Base-by-base conservation (phyloP, 345 rosid genomes). In the Bruguiera gymnorhiza region DNA sequence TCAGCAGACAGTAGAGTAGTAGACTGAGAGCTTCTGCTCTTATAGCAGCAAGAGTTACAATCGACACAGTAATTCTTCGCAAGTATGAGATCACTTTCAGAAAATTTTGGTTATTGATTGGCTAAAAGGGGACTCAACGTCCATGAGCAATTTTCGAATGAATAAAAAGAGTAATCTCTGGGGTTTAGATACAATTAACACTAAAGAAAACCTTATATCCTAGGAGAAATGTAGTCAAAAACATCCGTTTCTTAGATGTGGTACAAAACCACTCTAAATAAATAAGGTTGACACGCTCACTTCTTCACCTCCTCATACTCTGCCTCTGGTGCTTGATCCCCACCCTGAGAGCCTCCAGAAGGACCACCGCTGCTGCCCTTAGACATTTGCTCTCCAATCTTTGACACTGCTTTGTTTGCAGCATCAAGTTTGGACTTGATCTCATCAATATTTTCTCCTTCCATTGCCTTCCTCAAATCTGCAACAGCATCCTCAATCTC, bases 251-350 rank as follows among this genome's bases (percentile, higher is more conserved):
- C 48, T 21, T 18, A 18, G 30, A 62, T 30, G 56, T 32, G 58
- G 18, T 31, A 50, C 13, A 19, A 19, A n/a, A 11, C 37, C 37
- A 34, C 37, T 34, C 37, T 1, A 34, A 34, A 34, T 34, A 34
- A 34, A 8, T 34, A 8, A 34, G 10, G 37, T 6, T 34, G 37
- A 7, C 21, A 2, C 9, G 4, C 69, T 74, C 77, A 78, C 66
- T 78, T 78, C 72, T 78, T 78, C 72, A 63, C 82, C 62, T 78
- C 82, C 75, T 78, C 78, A 29, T 74, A 78, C 15, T 78, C 82
- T 19, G 78, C 82, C 64, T 78, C 82, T 2, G 79, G 78, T 21
- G 82, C 20, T 65, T 74, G 73, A 13, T 78, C 78, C 1, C 76
- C 73, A 8, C 80, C 76, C 27, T 67, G 71, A 1, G 75, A 26